Evolutionary conservation across 78 protist species (phyloP).

Genomic region (Dictyostelium purpureum): DNA sequence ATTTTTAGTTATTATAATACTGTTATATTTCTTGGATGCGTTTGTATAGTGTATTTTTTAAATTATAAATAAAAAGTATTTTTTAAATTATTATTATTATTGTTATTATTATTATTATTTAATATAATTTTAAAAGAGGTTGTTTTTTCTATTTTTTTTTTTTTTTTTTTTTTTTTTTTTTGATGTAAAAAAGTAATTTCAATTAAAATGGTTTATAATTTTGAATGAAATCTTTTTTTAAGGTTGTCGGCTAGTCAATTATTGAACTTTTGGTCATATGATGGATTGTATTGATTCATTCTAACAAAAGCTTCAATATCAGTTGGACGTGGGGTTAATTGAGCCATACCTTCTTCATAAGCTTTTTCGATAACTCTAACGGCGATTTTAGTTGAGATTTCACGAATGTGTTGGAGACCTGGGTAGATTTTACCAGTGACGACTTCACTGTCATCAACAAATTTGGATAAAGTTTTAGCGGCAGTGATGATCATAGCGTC

Average conservation of each 20-base stretch:
- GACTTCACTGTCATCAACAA: constrained; percentile 74
- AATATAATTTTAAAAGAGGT: too few relatives aligned
- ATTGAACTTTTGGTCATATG: neutral
- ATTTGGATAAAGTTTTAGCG: constrained; percentile 82
- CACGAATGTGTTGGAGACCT: constrained; percentile 60
- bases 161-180: neutral
- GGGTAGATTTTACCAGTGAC: constrained; percentile 69
- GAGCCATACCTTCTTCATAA: constrained; percentile 71
- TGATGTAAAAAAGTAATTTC: neutral
- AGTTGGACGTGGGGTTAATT: constrained; percentile 44
- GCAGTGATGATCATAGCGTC: constrained; percentile 88
- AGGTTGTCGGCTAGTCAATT: neutral
- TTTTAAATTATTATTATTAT: too few relatives aligned
- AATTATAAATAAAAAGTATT: too few relatives aligned
- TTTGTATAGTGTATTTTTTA: too few relatives aligned
- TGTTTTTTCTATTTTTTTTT: neutral
- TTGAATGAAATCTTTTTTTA: neutral
- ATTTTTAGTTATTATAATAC: too few relatives aligned
- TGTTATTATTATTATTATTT: too few relatives aligned
- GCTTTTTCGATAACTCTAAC: constrained; percentile 73
- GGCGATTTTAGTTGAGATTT: constrained; percentile 55
- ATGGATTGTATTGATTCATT: constrained; percentile 26
- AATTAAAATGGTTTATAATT: neutral
- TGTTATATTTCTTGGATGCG: too few relatives aligned
- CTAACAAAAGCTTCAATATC: constrained; percentile 17